Evolutionary conservation across 768 basidiomycete genomes (phyloP).

Genomic region (Suillus placidus): DNA sequence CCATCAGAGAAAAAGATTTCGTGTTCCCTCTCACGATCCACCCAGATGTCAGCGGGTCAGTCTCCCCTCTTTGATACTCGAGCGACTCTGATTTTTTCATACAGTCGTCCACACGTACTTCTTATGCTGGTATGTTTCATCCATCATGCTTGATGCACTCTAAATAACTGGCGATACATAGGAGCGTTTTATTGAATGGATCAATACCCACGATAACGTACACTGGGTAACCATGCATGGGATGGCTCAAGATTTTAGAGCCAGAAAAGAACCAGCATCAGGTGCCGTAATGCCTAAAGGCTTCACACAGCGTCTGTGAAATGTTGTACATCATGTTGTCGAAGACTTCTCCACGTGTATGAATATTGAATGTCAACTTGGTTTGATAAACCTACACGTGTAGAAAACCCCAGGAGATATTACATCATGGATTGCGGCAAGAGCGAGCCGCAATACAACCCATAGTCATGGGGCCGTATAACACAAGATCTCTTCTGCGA

Average conservation of each 20-base stretch:
- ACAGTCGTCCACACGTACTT: slow-evolving; percentile 67
- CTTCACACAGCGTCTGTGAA: slow-evolving; percentile 18
- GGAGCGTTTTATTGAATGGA: slow-evolving; percentile 77
- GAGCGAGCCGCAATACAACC: not conserved
- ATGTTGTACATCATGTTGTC: not conserved
- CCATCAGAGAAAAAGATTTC: slow-evolving; percentile 57
- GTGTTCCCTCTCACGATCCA: slow-evolving; percentile 81
- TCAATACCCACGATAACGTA: slow-evolving; percentile 69
- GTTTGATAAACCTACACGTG: slow-evolving; percentile 7
- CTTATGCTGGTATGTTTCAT: slow-evolving; percentile 62
- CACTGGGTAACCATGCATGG: slow-evolving; percentile 74
- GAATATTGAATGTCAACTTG: not conserved
- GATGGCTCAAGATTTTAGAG: slow-evolving; percentile 65
- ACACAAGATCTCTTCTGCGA: not conserved
- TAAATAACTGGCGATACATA: slow-evolving; percentile 22
- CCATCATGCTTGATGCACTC: not conserved
- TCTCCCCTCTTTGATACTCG: slow-evolving; percentile 4
- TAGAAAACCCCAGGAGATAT: not conserved
- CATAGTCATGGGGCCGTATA: not conserved
- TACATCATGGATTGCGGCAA: not conserved
- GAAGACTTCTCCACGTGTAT: slow-evolving; percentile 6
- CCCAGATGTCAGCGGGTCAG: slow-evolving; percentile 73
- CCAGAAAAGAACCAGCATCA: slow-evolving; percentile 46
- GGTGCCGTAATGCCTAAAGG: slow-evolving; percentile 62
- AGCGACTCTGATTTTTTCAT: slow-evolving; percentile 12